A percentile compares a stretch with the other conserved stretches of the same genome.
Conservation (phyloP, 2,329 filamentous ascomycete species). For the Verticillium isaacii region DNA sequence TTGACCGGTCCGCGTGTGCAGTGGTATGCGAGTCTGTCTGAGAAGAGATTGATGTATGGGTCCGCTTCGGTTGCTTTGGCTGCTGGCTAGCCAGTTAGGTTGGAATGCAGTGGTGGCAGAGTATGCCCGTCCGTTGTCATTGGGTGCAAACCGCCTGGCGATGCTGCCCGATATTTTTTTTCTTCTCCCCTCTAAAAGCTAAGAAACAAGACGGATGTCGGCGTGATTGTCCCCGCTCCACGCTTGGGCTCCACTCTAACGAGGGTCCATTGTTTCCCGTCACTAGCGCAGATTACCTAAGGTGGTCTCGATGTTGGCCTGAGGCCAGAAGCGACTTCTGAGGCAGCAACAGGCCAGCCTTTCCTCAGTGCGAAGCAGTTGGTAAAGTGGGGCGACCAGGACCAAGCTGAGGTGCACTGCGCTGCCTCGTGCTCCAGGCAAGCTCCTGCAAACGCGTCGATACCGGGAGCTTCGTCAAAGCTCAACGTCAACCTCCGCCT, state of each 20-base stretch:
- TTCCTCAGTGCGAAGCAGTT: neutral
- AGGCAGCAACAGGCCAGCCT: neutral
- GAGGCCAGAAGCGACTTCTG: neutral
- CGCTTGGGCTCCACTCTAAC: neutral
- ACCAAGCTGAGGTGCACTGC: neutral
- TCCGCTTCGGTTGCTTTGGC: slow-evolving; percentile 6
- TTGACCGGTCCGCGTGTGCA: neutral
- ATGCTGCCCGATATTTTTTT: slow-evolving; percentile 9
- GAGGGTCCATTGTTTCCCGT: neutral
- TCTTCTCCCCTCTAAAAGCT: neutral
- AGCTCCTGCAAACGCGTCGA: slow-evolving; percentile 42
- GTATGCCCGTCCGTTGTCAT: slow-evolving; percentile 7
- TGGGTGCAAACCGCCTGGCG: slow-evolving; percentile 7
- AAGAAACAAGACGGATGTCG: neutral
- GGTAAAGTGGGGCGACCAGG: neutral
- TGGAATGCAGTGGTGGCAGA: slow-evolving; percentile 10
- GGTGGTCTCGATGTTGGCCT: neutral
- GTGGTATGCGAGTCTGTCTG: slow-evolving; percentile 8
- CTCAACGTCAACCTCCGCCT: slow-evolving; percentile 12
- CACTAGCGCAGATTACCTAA: neutral
- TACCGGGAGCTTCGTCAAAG: slow-evolving; percentile 12
- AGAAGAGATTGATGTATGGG: slow-evolving; percentile 2
- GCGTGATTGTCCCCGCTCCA: neutral
- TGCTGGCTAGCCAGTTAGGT: slow-evolving; percentile 7
- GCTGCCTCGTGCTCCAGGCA: slow-evolving; percentile 31